A percentile compares a stretch with the other conserved stretches of the same genome.
These are phyloP conservation scores for Geosmithia flava DNA, from an alignment of 2,329 filamentous ascomycete species.

Conservation along the genomic window DNA sequence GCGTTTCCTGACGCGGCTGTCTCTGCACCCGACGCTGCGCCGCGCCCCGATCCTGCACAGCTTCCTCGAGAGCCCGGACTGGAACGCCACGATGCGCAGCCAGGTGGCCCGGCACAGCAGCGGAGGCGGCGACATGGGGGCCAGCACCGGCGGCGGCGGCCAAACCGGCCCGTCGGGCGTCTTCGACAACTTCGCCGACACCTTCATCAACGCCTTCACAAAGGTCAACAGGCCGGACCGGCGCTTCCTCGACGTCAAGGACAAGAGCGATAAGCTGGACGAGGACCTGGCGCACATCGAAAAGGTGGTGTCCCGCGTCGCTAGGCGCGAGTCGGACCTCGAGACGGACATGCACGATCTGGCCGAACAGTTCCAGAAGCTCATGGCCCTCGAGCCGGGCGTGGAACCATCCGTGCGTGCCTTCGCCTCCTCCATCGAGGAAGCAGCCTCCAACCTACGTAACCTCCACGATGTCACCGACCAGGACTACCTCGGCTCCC, in stretches of 20 bases:
- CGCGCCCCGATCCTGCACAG: conserved; percentile 71
- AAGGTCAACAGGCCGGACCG: conserved; percentile 94
- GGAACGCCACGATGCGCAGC: conserved; percentile 90
- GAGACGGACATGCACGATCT: conserved; percentile 83
- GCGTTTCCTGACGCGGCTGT: conserved; percentile 77
- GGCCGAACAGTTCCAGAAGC: conserved; percentile 87
- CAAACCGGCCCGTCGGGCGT: conserved; percentile 51
- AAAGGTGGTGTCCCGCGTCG: conserved; percentile 88
- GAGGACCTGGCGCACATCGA: conserved; percentile 89
- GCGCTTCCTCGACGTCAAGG: conserved; percentile 86
- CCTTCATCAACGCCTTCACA: conserved; percentile 92
- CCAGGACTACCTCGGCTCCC: conserved; percentile 83
- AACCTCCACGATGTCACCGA: conserved; percentile 84
- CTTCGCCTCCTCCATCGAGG: conserved; percentile 77
- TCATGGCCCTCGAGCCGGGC: conserved; percentile 78
- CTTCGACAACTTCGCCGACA: conserved; percentile 91
- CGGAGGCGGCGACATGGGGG: conserved; percentile 19
- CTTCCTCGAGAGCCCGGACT: conserved; percentile 87
- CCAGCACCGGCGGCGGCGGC: conserved; percentile 39
- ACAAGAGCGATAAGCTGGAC: conserved; percentile 85
- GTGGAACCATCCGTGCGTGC: conserved; percentile 72
- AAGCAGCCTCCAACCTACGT: conserved; percentile 67
- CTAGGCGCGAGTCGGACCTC: conserved; percentile 75
- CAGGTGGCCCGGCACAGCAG: conserved; percentile 46
- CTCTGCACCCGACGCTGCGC: conserved; percentile 79